phyloP scores from a whole-genome alignment of 75 land plant genomes.

The Pinus tabuliformis region DNA sequence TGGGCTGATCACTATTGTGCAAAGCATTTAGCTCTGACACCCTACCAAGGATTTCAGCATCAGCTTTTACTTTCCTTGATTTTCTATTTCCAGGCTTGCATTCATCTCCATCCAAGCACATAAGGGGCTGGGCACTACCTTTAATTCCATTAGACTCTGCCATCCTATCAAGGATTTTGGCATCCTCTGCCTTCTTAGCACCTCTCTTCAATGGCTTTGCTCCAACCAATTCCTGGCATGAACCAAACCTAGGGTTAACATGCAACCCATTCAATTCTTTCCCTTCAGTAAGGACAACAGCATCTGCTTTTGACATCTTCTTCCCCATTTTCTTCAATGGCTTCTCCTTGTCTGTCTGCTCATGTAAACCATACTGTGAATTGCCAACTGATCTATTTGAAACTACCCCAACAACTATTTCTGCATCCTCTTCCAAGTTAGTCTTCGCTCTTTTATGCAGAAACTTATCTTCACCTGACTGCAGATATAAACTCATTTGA shows the following conservation, averaged over 20 bases:
- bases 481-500: neutral
- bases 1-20: slow-evolving; percentile 12
- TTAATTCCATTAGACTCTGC: slow-evolving; percentile 4
- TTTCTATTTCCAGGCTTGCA: slow-evolving; percentile 17
- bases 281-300: neutral
- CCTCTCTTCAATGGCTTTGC: slow-evolving; percentile 13
- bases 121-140: neutral
- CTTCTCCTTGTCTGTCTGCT: neutral
- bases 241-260: neutral
- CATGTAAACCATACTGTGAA: neutral
- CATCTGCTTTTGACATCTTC: slow-evolving; percentile 1
- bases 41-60: neutral
- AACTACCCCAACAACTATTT: neutral
- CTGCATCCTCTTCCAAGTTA: neutral
- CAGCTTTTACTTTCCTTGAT: slow-evolving; percentile 34
- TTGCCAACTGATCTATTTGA: neutral
- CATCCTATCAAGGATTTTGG: slow-evolving; percentile 12
- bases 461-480: neutral
- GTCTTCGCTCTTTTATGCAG: neutral
- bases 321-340: neutral
- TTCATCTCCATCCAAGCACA: neutral
- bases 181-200: slow-evolving; percentile 12
- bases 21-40: slow-evolving; percentile 12
- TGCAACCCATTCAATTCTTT: neutral
- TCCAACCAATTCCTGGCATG: neutral